Conservation (phyloP, 106 monocot genomes). For the Cymbidium sinense region DNA sequence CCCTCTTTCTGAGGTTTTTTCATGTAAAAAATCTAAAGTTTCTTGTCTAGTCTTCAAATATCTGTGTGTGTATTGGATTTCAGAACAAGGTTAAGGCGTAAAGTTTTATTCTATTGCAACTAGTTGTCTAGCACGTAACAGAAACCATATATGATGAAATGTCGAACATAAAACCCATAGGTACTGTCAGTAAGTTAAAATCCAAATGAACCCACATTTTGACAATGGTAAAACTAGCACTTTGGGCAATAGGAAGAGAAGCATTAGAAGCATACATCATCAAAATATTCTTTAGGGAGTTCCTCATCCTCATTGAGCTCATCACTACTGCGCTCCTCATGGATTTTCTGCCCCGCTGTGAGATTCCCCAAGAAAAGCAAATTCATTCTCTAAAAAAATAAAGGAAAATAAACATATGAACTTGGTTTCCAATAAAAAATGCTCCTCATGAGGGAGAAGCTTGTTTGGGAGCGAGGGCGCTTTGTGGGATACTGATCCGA, state of each 20-base stretch:
- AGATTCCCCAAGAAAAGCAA: not conserved
- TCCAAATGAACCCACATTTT: not conserved
- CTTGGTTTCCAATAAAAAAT: not conserved
- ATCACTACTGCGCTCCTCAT: slow-evolving; percentile 1
- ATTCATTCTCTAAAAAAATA: not conserved
- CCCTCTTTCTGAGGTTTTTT: too few species aligned
- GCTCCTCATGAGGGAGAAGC: not conserved
- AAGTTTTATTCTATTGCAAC: too few species aligned
- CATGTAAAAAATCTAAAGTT: too few species aligned
- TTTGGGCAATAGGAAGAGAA: not conserved
- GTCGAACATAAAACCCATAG: too few species aligned
- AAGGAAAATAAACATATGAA: not conserved
- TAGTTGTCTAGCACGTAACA: too few species aligned
- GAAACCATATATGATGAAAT: not conserved
- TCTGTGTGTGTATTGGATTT: too few species aligned
- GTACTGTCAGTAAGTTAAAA: too few species aligned
- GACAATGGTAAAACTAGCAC: slow-evolving; percentile 8
- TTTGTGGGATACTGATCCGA: not conserved
- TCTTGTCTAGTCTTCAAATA: too few species aligned
- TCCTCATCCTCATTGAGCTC: not conserved
- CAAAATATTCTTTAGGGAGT: slow-evolving; percentile 31
- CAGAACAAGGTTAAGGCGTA: too few species aligned
- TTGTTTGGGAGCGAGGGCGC: not conserved
- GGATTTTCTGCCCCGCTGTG: slow-evolving; percentile 13
- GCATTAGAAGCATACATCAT: slow-evolving; percentile 29